Evolutionary conservation across 495 filamentous ascomycete genomes (phyloP).

Genomic region (Mytilinidion resinicola): DNA sequence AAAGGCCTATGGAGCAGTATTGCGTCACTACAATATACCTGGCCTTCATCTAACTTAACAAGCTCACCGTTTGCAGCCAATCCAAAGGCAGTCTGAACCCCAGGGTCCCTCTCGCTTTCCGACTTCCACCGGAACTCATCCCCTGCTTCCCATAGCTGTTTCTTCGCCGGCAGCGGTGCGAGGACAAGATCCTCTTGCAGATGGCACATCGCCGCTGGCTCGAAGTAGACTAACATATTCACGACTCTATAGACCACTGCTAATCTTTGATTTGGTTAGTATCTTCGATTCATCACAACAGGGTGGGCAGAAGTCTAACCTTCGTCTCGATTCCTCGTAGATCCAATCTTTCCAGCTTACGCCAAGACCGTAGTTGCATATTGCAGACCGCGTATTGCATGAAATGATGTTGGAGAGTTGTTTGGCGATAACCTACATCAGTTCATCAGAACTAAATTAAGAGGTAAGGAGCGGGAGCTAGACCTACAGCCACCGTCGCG

Average conservation of each 20-base stretch:
- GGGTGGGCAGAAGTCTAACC: conserved; percentile 18
- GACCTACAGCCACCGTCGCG: conserved; percentile 36
- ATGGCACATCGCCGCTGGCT: conserved; percentile 40
- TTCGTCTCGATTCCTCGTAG: conserved; percentile 40
- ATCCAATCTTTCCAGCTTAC: conserved; percentile 43
- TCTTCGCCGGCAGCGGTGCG: conserved; percentile 43
- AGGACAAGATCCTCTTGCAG: conserved; percentile 37
- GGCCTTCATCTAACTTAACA: conserved; percentile 27
- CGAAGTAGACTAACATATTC: conserved; percentile 44
- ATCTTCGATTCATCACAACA: too few relatives aligned
- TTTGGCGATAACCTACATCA: conserved; percentile 29
- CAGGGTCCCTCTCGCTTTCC: conserved; percentile 30
- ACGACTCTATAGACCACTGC: conserved; percentile 40
- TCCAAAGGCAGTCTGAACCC: conserved; percentile 30
- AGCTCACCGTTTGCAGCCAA: conserved; percentile 38
- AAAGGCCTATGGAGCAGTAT: conserved; percentile 19
- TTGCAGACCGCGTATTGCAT: conserved; percentile 3
- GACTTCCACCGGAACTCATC: conserved; percentile 36
- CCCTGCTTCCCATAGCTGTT: conserved; percentile 45
- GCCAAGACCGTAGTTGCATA: conserved; percentile 11
- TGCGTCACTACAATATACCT: conserved; percentile 24
- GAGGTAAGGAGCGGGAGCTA: neutral
- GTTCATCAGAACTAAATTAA: neutral
- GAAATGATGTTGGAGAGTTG: conserved; percentile 13
- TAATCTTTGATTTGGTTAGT: conserved; percentile 34